Evolutionary conservation across 2,329 filamentous ascomycete genomes (phyloP).

Genomic region (Fusarium coicis): DNA sequence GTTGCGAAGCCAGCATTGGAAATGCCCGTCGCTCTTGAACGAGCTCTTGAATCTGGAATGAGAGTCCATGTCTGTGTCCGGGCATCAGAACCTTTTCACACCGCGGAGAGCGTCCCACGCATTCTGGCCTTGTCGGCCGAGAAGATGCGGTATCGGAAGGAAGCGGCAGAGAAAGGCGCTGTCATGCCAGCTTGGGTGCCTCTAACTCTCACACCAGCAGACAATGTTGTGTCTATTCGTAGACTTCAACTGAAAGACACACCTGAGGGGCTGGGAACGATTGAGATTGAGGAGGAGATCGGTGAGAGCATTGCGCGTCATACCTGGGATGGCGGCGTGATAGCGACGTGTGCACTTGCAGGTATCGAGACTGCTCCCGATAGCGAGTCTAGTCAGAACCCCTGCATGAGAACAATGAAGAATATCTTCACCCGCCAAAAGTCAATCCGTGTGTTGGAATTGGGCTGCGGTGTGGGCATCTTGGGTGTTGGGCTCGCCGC

Average conservation of each 20-base stretch:
- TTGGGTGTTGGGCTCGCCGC: constrained; percentile 62
- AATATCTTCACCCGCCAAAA: constrained; percentile 42
- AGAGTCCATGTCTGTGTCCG: constrained; percentile 46
- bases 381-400: constrained; percentile 41
- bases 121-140: constrained; percentile 42
- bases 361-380: constrained; percentile 44
- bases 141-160: constrained; percentile 31
- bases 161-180: constrained; percentile 46
- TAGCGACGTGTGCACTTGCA: constrained; percentile 52
- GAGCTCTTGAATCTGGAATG: constrained; percentile 39
- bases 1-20: constrained; percentile 51
- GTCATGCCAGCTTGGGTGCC: constrained; percentile 58
- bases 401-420: constrained; percentile 47
- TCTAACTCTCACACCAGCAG: constrained; percentile 42
- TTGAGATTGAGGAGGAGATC: constrained; percentile 65
- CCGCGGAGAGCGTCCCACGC: constrained; percentile 42
- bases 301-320: constrained; percentile 70
- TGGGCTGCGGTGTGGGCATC: constrained; percentile 68
- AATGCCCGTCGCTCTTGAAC: constrained; percentile 44
- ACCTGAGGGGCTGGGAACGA: constrained; percentile 33
- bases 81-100: constrained; percentile 37
- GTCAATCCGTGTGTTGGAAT: constrained; percentile 60
- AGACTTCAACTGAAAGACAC: constrained; percentile 44
- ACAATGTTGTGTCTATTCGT: constrained; percentile 44
- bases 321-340: constrained; percentile 67